Percentiles rank a stretch among this genome's conserved stretches.
These are phyloP conservation scores for Alternaria metachromatica DNA, from an alignment of 2,329 filamentous ascomycete genomes.

Conservation along the genomic window DNA sequence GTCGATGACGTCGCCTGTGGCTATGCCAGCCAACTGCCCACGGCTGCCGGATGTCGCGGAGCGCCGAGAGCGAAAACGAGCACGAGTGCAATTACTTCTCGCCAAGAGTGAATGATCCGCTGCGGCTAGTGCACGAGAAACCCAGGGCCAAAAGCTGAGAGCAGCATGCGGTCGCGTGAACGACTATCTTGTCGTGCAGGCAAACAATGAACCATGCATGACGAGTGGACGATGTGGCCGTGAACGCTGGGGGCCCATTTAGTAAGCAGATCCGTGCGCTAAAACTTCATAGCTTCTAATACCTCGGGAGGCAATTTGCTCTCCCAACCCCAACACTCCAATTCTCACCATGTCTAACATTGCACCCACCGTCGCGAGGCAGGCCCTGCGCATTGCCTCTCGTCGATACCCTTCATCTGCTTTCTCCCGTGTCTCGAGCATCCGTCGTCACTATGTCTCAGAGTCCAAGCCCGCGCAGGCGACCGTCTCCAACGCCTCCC, in stretches of 20 bases:
- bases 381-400: constrained; percentile 69
- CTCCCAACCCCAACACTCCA: constrained; percentile 14
- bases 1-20: constrained; percentile 15
- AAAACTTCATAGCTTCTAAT: constrained; percentile 3
- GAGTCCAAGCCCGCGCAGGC: constrained; percentile 80
- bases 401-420: constrained; percentile 55
- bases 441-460: constrained; percentile 77
- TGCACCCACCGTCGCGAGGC: constrained; percentile 73
- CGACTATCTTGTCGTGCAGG: constrained; percentile 1
- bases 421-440: constrained; percentile 51
- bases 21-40: constrained; percentile 9
- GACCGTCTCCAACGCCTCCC: constrained; percentile 66
- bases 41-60: constrained; percentile 9
- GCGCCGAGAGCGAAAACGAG: constrained; percentile 6
- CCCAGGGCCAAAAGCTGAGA: neutral
- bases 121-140: neutral
- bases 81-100: neutral
- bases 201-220: constrained; percentile 6
- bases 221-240: neutral
- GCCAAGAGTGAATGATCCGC: neutral
- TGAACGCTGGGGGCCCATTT: neutral
- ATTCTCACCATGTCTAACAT: constrained; percentile 52
- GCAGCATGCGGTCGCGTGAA: neutral
- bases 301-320: constrained; percentile 9
- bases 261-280: neutral